Evolutionary conservation across 176 grass and related monocot genomes (phyloP).

Genomic region (Canna indica): DNA sequence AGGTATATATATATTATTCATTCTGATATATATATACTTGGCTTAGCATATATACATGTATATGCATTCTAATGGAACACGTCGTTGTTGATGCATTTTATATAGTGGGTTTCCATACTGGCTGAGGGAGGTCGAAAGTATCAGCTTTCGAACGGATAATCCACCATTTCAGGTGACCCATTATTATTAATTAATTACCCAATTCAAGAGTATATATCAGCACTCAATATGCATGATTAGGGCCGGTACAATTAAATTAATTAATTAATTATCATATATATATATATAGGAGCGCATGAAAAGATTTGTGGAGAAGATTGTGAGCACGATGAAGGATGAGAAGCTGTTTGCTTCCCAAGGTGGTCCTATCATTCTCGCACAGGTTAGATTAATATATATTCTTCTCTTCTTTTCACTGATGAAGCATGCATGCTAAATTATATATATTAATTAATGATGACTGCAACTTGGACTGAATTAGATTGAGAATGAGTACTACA

Average conservation of each 20-base stretch:
- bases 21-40: too few species aligned
- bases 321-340: conserved; percentile 59
- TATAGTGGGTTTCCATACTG: conserved; percentile 81
- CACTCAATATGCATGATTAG: too few species aligned
- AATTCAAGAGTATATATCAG: too few species aligned
- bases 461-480: conserved; percentile 8
- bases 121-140: conserved; percentile 57
- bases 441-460: background rate
- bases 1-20: too few species aligned
- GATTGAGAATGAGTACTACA: conserved; percentile 96
- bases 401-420: background rate
- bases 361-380: conserved; percentile 78
- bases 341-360: conserved; percentile 75
- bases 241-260: background rate
- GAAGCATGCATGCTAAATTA: background rate
- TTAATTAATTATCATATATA: background rate
- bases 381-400: conserved; percentile 44
- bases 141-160: conserved; percentile 66
- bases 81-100: background rate
- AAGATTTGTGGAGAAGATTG: conserved; percentile 43
- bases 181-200: too few species aligned
- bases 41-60: too few species aligned
- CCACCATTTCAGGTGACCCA: conserved; percentile 63
- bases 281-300: conserved; percentile 50
- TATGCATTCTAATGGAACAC: too few species aligned